A percentile compares a stretch with the other conserved stretches of the same genome.
Conservation (phyloP, 768 basidiomycete genomes). For the Lyophyllum decastes region DNA sequence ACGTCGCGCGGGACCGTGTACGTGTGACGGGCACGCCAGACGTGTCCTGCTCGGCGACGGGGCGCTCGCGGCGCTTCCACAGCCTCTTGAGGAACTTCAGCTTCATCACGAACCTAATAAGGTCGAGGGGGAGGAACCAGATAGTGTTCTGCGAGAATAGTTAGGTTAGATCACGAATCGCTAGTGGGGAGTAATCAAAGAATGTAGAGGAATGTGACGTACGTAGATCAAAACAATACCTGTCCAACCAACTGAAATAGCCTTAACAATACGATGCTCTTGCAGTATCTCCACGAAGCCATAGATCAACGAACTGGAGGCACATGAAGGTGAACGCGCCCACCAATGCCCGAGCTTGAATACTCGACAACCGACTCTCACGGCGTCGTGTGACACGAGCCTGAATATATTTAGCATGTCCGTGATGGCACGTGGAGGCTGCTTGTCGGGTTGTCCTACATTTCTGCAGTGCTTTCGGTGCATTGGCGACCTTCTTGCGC, state of each 20-base stretch:
- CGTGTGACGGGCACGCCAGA: constrained; percentile 77
- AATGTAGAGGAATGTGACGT: constrained; percentile 38
- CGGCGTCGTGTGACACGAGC: too few species aligned
- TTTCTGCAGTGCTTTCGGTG: too few species aligned
- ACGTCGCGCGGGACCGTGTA: constrained; percentile 87
- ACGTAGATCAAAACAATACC: constrained; percentile 98
- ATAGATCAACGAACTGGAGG: too few species aligned
- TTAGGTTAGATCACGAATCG: constrained; percentile 17
- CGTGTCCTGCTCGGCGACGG: constrained; percentile 36
- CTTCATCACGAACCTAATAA: constrained; percentile 97
- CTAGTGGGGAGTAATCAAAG: neutral
- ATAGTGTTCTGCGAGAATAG: constrained; percentile 70
- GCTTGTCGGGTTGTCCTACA: too few species aligned
- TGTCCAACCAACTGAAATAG: constrained; percentile 91
- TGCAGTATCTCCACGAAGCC: too few species aligned
- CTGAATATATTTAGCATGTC: too few species aligned
- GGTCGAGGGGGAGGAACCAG: constrained; percentile 95
- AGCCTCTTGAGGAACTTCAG: constrained; percentile 85
- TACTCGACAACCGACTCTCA: too few species aligned
- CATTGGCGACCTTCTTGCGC: too few species aligned
- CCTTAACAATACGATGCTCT: constrained; percentile 62
- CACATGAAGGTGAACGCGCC: too few species aligned
- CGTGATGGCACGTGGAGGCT: too few species aligned
- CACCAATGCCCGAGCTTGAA: too few species aligned
- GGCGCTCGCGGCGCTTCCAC: constrained; percentile 64